Percentiles rank a stretch among this genome's conserved stretches.
Conservation (phyloP, 1,284 basidiomycete species). For the Ganoderma leucocontextum region DNA sequence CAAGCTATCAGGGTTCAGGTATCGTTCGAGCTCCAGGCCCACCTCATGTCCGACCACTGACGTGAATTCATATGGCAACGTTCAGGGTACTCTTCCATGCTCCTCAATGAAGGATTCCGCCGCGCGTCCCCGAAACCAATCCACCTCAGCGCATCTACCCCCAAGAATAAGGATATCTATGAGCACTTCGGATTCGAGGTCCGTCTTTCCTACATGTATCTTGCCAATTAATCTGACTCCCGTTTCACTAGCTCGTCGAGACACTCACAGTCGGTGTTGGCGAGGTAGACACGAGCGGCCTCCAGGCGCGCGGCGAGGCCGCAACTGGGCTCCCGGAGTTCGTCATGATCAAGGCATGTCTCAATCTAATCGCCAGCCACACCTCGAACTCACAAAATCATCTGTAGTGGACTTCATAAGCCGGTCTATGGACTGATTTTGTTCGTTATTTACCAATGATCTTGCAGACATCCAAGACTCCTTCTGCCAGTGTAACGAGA, state of each 20-base stretch:
- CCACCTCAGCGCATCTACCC: background rate
- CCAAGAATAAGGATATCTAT: constrained; percentile 4
- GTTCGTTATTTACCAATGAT: too few relatives aligned
- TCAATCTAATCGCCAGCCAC: background rate
- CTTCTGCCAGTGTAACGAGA: too few relatives aligned
- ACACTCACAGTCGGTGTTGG: background rate
- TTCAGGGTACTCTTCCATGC: constrained; percentile 6
- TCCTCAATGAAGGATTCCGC: constrained; percentile 1
- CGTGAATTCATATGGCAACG: background rate
- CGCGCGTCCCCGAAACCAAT: background rate
- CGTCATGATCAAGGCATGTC: constrained; percentile 6
- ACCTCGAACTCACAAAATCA: background rate
- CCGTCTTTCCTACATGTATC: background rate
- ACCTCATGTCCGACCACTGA: background rate
- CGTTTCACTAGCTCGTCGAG: background rate
- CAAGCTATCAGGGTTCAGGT: constrained; percentile 4
- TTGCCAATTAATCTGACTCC: background rate
- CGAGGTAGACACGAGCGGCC: background rate
- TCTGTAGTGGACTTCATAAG: background rate
- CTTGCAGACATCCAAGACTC: too few relatives aligned
- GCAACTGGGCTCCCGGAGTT: constrained; percentile 1
- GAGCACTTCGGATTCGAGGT: background rate
- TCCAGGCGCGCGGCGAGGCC: background rate
- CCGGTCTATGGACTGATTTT: too few relatives aligned
- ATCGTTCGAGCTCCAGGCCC: background rate